phyloP scores from a whole-genome alignment of 768 basidiomycete species.

The Psilocybe azurescens region DNA sequence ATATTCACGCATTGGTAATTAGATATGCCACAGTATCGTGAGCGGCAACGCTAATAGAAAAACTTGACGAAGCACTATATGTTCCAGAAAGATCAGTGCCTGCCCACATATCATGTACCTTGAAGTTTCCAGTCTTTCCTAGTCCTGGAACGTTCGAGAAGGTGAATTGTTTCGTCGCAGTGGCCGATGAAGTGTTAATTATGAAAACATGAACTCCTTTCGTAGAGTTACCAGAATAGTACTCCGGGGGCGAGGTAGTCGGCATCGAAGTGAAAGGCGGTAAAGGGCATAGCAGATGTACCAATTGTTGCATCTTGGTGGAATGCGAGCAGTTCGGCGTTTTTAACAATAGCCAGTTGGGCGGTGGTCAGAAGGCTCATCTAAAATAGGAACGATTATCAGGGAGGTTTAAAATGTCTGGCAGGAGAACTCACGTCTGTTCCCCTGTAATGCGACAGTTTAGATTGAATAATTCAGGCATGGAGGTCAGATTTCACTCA shows the following conservation, averaged over 20 bases:
- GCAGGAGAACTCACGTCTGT: slow-evolving; percentile 39
- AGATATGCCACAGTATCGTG: slow-evolving; percentile 61
- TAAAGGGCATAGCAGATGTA: slow-evolving; percentile 54
- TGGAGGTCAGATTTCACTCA: slow-evolving; percentile 18
- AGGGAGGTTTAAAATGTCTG: slow-evolving; percentile 1
- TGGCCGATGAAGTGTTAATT: slow-evolving; percentile 48
- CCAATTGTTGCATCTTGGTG: slow-evolving; percentile 53
- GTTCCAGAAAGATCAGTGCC: slow-evolving; percentile 47
- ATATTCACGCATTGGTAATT: slow-evolving; percentile 29
- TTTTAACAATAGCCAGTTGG: slow-evolving; percentile 56
- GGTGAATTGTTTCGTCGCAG: slow-evolving; percentile 48
- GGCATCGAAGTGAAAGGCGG: slow-evolving; percentile 43
- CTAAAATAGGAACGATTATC: slow-evolving; percentile 30
- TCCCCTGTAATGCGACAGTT: slow-evolving; percentile 30
- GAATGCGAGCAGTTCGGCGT: slow-evolving; percentile 58
- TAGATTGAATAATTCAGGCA: not conserved
- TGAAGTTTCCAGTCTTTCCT: slow-evolving; percentile 38
- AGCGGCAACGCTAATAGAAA: slow-evolving; percentile 45
- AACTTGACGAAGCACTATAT: slow-evolving; percentile 37
- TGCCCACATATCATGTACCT: slow-evolving; percentile 62
- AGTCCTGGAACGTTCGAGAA: slow-evolving; percentile 54
- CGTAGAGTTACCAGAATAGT: slow-evolving; percentile 52
- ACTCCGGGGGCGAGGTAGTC: slow-evolving; percentile 53
- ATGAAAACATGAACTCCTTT: slow-evolving; percentile 61
- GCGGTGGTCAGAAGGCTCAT: slow-evolving; percentile 41